Evolutionary conservation across 768 basidiomycete genomes (phyloP), one percentile per base, ranked within the genome.

Genomic region (Lentinus tigrinus): DNA sequence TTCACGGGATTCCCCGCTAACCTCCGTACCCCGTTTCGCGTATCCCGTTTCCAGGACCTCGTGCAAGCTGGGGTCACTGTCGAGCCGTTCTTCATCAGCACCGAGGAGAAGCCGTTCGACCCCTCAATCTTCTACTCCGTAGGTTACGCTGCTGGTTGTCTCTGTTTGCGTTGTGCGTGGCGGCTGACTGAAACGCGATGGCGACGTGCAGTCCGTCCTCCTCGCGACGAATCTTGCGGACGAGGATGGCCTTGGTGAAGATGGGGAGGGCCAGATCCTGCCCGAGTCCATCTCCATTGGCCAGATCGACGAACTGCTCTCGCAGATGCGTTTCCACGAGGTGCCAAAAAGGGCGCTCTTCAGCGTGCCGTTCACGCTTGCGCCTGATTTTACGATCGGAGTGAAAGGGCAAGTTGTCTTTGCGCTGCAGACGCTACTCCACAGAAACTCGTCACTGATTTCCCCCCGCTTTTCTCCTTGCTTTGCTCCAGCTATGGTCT

Each of bases 51-150:
- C 16, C 55, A 95, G 93, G 95, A 97, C 68, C 76, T 96, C 50
- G 79, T 80, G 10, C 89, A 93, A 74, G 81, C 87, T 4, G 91
- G 93, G 0, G 86, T 88, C 19, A 80, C 80, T 6, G 77, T 97
- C 40, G 90, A 93, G 61, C 93, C 95, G 0, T 97, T 96, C 73
- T 95, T 97, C 73, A 92, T 98, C 52, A 84, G 84, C 53, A 83
- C 82, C 0, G 71, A 78, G 3, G 81, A 84, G 4, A 85, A 82
- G 43, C 76, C 81, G 0, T 98, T 97, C 60, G 84, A 91, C 50
- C 68, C 85, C 4, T 73, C 79, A 23, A 91, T 84, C 56, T 95
- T 95, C 70, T 96, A 91, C 70, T 84, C 87, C 9, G 93, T 93
- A 58, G 52, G 85, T 42, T 3, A 9, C 14, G 7, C 23, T 28